Evolutionary conservation across 129 eudicot species (phyloP), one percentile per base, ranked within the genome.

Genomic region (Cynara cardunculus): DNA sequence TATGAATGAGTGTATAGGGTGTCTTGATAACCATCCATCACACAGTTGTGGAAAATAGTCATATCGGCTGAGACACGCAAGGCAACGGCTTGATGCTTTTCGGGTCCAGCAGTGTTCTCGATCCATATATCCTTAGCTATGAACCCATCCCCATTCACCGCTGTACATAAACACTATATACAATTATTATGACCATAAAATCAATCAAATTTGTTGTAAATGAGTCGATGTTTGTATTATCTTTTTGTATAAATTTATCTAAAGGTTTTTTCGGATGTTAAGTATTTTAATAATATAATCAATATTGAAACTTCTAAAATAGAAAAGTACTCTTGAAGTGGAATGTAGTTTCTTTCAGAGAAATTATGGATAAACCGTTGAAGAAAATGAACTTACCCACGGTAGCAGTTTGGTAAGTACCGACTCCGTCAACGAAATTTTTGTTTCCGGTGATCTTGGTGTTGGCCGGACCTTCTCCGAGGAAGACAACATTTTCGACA

Each of bases 391-490:
- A 74, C 82, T 64, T 86, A 92, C 97, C 91, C 44, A 92, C 90
- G 10, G 97, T 92, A 39, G 97, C 84, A 13, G 91, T 88, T 46
- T 64, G 80, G 74, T 76, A 90, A 4, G 96, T 93, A 9, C 88
- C 78, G 25, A 75, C 35, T 11, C 97, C 97, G n/a, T 87, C 91
- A 25, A 84, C 85, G 24, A 28, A 87, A 66, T 86, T 93, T 80
- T 87, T 88, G 70, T 69, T 84, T 26, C 96, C 97, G 14, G 96
- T 93, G 84, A 93, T 83, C 74, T 82, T 93, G 74, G 93, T 93
- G 62, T 74, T 86, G 0, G 86, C 73, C 2, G 96, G 83, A 7
- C 97, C 97, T 35, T 90, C 97, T 10, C 97, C 97, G 6, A 90
- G 76, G 56, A 93, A 82, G 21, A 87, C 84, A n/a, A 90, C 85